Evolutionary conservation across 2,329 filamentous ascomycete species (phyloP), one percentile per base, ranked within the genome.

Genomic region (Penicillium sp.): DNA sequence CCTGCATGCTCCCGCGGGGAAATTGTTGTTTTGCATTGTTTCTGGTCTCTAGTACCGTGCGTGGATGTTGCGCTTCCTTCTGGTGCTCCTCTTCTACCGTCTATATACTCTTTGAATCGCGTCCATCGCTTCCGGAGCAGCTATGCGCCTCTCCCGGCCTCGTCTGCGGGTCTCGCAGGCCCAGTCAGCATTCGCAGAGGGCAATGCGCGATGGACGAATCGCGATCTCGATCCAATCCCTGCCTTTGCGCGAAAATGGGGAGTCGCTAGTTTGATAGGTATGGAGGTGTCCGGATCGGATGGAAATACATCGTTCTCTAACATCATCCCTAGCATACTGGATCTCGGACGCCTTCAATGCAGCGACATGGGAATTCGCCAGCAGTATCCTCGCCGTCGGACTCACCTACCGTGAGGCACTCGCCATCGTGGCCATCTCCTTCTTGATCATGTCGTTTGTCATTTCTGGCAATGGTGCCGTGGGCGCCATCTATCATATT

Each of bases 391-490:
- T 76, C 8, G 65, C 71, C 8, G 67, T 75, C 16, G 77, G 78
- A 2, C 63, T 81, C 14, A 74, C 68, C 38, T 80, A 76, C 68
- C 67, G 70, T 33, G 78, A 81, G 34, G 57, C 57, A 1, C 32
- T 62, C 5, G 69, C 63, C 29, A 80, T 78, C 41, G 70, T 76
- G 19, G 72, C 73, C 11, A 57, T 75, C 13, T 69, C 66, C 11
- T 75, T 75, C 60, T 71, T 76, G 52, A 73, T 76, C 41, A 71
- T 78, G 27, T 74, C 71, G 23, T 69, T 79, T 29, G 77, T 83
- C n/a, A 82, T 83, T 29, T 75, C 76, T 9, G 67, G 75, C 8
- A 81, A 79, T 49, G 78, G 80, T 14, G 76, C 78, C 10, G 72
- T 80, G 32, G 71, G 68, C 20, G 64, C 66, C 11, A 65, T 67